These are phyloP conservation scores for Pythium sukuiense DNA, from an alignment of 352 stramenopile genomes.

Conservation along the genomic window DNA sequence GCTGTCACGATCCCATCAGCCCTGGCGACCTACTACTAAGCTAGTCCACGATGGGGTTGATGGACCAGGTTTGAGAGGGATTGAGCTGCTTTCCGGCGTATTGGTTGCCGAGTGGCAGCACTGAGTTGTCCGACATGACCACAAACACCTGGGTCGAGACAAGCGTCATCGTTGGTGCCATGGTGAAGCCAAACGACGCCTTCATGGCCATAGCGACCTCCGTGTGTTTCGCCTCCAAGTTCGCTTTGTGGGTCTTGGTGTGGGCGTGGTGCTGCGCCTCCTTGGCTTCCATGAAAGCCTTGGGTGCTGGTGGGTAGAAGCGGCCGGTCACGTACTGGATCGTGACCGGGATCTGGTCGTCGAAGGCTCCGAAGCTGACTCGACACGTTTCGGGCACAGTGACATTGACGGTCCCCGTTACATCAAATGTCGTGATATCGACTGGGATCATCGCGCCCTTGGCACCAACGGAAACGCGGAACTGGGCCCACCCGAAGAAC, in stretches of 20 bases:
- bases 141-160: constrained; percentile 22
- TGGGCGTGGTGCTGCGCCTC: not conserved
- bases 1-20: too few species aligned
- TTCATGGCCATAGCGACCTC: constrained; percentile 13
- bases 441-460: constrained; percentile 30
- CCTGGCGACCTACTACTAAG: too few species aligned
- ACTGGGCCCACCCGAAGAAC: constrained; percentile 19
- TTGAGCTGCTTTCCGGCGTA: constrained; percentile 26
- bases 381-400: constrained; percentile 25
- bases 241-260: constrained; percentile 7
- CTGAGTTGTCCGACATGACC: constrained; percentile 27
- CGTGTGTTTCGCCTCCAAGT: constrained; percentile 21
- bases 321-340: constrained; percentile 29
- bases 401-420: constrained; percentile 22
- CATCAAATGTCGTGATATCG: constrained; percentile 8
- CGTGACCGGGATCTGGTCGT: constrained; percentile 23
- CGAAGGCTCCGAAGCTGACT: constrained; percentile 28
- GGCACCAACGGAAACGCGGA: constrained; percentile 32
- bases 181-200: constrained; percentile 1
- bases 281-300: constrained; percentile 26
- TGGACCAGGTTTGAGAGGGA: constrained; percentile 4
- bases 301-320: constrained; percentile 19
- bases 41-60: constrained; percentile 33
- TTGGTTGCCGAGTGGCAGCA: constrained; percentile 32
- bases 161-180: too few species aligned